Evolutionary conservation across 2,329 filamentous ascomycete genomes (phyloP), one percentile per base, ranked within the genome.

Genomic region (Neoascochyta sp.): DNA sequence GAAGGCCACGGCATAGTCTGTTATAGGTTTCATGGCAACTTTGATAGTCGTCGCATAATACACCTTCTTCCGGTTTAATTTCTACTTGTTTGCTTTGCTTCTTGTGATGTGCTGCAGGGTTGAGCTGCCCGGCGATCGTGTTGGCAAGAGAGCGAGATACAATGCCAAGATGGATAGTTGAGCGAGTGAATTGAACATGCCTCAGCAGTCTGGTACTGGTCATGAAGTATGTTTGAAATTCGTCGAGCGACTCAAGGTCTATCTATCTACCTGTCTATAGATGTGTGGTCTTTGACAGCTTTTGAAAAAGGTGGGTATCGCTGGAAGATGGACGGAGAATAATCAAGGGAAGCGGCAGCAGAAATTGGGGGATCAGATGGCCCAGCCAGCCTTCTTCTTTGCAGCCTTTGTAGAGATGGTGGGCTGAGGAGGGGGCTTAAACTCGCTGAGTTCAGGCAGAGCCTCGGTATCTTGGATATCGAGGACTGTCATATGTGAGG

Each of bases 301-400:
- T 29, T 33, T 37, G 22, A 16, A 22, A 26, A 27, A 23, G 29
- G n/a, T 34, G 43, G 43, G 41, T 47, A 47, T 47, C 43, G 38
- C 31, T 40, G 22, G 26, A 42, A 23, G 32, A 39, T 16, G 6
- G 16, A 32, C 16, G 19, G 20, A 33, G 16, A 16, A 23, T 14
- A 16, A 24, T 13, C 10, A 16, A 25, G 24, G 13, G 17, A 21
- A 29, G 13, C 25, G 14, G 14, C 7, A 14, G 7, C 7, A 13
- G 18, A 21, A 16, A 11, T n/a, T 20, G n/a, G n/a, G n/a, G n/a
- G n/a, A n/a, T 36, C 29, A 58, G 11, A 60, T 41, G 6, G 54
- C 49, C 56, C 56, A 60, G 4, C 56, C 56, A 4, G 56, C 58
- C 34, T 59, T 60, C 34, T 58, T 54, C 34, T 62, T 62, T 9